Evolutionary conservation across 495 filamentous ascomycete species (phyloP).

Genomic region (Penicillium bovifimosum): DNA sequence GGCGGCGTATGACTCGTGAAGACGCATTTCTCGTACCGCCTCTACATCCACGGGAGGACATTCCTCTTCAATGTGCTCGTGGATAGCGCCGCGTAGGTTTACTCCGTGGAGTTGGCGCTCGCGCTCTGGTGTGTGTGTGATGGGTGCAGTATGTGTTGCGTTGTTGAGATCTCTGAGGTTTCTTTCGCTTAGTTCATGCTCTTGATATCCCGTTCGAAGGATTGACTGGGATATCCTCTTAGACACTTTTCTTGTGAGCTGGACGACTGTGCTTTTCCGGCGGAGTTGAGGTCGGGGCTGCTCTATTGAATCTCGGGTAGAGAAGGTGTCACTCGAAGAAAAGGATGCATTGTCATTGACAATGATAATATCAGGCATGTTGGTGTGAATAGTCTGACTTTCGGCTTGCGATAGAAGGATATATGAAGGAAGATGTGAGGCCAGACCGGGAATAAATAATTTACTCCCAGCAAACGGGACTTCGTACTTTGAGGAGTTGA

Average conservation of each 20-base stretch:
- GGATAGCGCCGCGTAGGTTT: not conserved
- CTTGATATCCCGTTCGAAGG: not conserved
- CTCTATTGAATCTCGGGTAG: conserved; percentile 9
- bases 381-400: not conserved
- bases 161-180: conserved; percentile 11
- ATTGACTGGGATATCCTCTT: conserved; percentile 18
- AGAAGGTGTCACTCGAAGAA: conserved; percentile 10
- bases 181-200: conserved; percentile 12
- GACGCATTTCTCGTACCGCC: conserved; percentile 6
- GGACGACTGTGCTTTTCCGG: conserved; percentile 12
- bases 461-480: not conserved
- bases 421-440: not conserved
- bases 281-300: conserved; percentile 1
- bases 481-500: not conserved
- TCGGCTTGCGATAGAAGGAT: not conserved
- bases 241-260: conserved; percentile 18
- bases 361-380: conserved; percentile 12
- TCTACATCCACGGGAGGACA: not conserved
- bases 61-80: conserved; percentile 1
- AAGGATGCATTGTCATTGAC: conserved; percentile 13
- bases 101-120: not conserved
- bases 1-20: conserved; percentile 18
- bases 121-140: not conserved
- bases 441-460: not conserved
- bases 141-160: not conserved